phyloP scores from a whole-genome alignment of 2,329 filamentous ascomycete genomes.

The Penicillium sp. region DNA sequence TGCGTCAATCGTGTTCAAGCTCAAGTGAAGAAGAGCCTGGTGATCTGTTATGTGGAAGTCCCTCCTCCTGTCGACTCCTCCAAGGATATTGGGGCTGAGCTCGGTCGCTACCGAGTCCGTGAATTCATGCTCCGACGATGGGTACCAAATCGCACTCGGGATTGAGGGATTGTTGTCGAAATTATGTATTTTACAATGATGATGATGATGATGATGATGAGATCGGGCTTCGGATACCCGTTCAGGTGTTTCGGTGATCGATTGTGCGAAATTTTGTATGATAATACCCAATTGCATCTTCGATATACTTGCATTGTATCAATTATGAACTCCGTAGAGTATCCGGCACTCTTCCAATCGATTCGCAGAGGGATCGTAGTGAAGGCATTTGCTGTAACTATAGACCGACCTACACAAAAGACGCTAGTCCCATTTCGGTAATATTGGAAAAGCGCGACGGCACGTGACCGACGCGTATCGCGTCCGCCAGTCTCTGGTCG shows the following conservation, averaged over 20 bases:
- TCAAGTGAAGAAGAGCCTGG: constrained; percentile 87
- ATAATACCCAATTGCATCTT: constrained; percentile 8
- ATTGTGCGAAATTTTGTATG: neutral
- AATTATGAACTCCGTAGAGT: neutral
- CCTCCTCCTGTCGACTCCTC: constrained; percentile 65
- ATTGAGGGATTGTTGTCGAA: constrained; percentile 46
- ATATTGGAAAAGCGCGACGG: constrained; percentile 30
- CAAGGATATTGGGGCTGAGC: constrained; percentile 65
- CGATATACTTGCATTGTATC: neutral
- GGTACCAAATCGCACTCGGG: constrained; percentile 78
- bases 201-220: neutral
- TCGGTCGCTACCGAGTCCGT: constrained; percentile 75
- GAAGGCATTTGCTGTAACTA: neutral
- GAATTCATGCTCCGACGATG: constrained; percentile 84
- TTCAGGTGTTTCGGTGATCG: constrained; percentile 9
- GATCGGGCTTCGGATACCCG: constrained; percentile 34
- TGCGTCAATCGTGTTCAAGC: constrained; percentile 87
- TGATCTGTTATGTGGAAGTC: constrained; percentile 90
- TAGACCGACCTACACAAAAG: neutral
- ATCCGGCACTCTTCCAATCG: no score
- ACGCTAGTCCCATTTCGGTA: constrained; percentile 30
- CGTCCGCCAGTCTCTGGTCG: constrained; percentile 25
- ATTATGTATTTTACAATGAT: neutral
- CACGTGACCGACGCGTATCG: constrained; percentile 44
- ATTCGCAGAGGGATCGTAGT: no score